phyloP scores from a whole-genome alignment of 805 yeast species.

The Starmerella khaoyaiensis region DNA sequence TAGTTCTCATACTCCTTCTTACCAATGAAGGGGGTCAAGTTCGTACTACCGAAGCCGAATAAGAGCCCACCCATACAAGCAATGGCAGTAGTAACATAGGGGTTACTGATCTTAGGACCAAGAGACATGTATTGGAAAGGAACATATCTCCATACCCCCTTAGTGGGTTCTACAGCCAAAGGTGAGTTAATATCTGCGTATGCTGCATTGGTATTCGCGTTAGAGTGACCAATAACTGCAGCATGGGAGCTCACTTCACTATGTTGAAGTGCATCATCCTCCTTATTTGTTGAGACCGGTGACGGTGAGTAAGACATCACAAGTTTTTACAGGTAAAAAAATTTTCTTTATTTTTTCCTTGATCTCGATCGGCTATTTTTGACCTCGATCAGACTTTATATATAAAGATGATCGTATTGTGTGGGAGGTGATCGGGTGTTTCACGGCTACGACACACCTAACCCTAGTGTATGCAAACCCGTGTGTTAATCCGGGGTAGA shows the following conservation, averaged over 20 bases:
- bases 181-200: too few species aligned
- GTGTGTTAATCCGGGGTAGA: too few species aligned
- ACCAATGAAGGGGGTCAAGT: constrained; percentile 58
- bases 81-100: constrained; percentile 42
- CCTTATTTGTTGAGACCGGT: constrained; percentile 5
- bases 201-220: background rate
- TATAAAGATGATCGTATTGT: too few species aligned
- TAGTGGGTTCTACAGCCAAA: constrained; percentile 5
- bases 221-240: background rate
- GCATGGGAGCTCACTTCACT: background rate
- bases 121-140: constrained; percentile 17
- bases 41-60: constrained; percentile 69
- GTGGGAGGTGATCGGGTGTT: too few species aligned
- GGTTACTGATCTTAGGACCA: constrained; percentile 30
- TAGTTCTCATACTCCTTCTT: constrained; percentile 37
- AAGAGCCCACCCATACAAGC: constrained; percentile 58
- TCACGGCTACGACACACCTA: too few species aligned
- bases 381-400: too few species aligned
- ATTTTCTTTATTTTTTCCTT: background rate
- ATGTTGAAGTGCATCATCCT: constrained; percentile 1
- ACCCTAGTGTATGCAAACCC: too few species aligned
- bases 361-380: too few species aligned
- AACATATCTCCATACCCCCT: constrained; percentile 10
- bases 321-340: background rate
- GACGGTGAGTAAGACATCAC: constrained; percentile 5